Percentiles rank a stretch among this genome's conserved stretches.
These are phyloP conservation scores for Suillus variegatus DNA, from an alignment of 768 basidiomycete species.

Conservation along the genomic window DNA sequence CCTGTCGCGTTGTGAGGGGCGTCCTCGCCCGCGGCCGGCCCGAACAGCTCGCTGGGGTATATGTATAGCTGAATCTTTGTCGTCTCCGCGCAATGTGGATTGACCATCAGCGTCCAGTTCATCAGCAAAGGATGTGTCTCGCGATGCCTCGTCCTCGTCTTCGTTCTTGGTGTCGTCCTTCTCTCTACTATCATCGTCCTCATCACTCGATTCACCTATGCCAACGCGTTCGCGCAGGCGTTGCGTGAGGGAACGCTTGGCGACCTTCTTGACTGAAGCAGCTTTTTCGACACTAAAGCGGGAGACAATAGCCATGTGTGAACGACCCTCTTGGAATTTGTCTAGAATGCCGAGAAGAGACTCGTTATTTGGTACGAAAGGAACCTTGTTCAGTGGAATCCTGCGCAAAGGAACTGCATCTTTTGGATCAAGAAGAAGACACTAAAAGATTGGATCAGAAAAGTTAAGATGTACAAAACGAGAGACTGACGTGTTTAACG, in stretches of 20 bases:
- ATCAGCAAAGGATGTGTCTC: constrained; percentile 34
- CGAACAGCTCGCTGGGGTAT: constrained; percentile 14
- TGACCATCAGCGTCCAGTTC: constrained; percentile 33
- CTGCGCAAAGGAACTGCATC: constrained; percentile 83
- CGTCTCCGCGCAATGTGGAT: constrained; percentile 28
- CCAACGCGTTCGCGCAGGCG: constrained; percentile 75
- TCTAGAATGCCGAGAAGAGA: constrained; percentile 83
- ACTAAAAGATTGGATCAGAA: constrained; percentile 30
- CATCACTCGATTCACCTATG: constrained; percentile 63
- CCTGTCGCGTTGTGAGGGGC: constrained; percentile 15
- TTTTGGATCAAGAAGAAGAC: constrained; percentile 84
- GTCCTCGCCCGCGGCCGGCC: constrained; percentile 17
- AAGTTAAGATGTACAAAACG: neutral
- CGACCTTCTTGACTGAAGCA: constrained; percentile 80
- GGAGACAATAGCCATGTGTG: constrained; percentile 90
- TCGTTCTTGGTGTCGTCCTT: constrained; percentile 22
- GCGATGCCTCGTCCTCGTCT: constrained; percentile 23
- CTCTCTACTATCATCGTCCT: constrained; percentile 27
- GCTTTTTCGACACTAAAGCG: constrained; percentile 74
- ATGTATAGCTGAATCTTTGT: constrained; percentile 17
- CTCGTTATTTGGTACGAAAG: constrained; percentile 85
- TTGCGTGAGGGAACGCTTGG: constrained; percentile 78
- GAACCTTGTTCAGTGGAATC: constrained; percentile 84
- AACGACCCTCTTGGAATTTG: constrained; percentile 86
- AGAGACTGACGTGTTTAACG: constrained; percentile 64